Evolutionary conservation across 2,329 filamentous ascomycete species (phyloP).

Genomic region (Fusarium caatingaense): DNA sequence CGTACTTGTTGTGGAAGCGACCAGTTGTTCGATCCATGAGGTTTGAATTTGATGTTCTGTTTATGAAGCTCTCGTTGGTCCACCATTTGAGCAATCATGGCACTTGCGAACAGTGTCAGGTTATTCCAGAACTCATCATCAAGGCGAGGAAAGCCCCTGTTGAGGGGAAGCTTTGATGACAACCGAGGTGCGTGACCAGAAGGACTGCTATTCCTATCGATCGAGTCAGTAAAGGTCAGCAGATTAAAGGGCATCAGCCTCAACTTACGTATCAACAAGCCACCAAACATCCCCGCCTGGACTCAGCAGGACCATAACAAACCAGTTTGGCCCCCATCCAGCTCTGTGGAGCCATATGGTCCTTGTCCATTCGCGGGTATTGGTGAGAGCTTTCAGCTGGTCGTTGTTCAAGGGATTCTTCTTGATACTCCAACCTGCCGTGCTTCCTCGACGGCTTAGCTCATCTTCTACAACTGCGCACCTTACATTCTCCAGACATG

Average conservation of each 20-base stretch:
- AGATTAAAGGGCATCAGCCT: not conserved
- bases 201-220: slow-evolving; percentile 44
- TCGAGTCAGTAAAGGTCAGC: slow-evolving; percentile 29
- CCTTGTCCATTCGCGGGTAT: slow-evolving; percentile 72
- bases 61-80: slow-evolving; percentile 62
- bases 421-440: slow-evolving; percentile 71
- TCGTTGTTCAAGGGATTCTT: slow-evolving; percentile 63
- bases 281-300: slow-evolving; percentile 83
- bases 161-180: slow-evolving; percentile 57
- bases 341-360: slow-evolving; percentile 75
- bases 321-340: slow-evolving; percentile 80
- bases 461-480: slow-evolving; percentile 71
- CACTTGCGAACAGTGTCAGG: slow-evolving; percentile 62
- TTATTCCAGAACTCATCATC: slow-evolving; percentile 64
- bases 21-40: slow-evolving; percentile 51
- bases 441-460: slow-evolving; percentile 68
- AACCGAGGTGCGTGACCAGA: slow-evolving; percentile 45
- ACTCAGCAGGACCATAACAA: slow-evolving; percentile 76
- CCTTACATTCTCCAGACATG: slow-evolving; percentile 70
- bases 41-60: slow-evolving; percentile 56
- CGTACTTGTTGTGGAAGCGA: slow-evolving; percentile 57
- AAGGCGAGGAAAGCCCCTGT: slow-evolving; percentile 57
- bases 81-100: slow-evolving; percentile 63
- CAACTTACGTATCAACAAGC: slow-evolving; percentile 71
- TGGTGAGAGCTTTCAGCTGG: slow-evolving; percentile 69